Percentiles rank a stretch among this genome's conserved stretches.
Evolutionary conservation across 148 eudicot species (phyloP).

Genomic region (Bassia scoparia): DNA sequence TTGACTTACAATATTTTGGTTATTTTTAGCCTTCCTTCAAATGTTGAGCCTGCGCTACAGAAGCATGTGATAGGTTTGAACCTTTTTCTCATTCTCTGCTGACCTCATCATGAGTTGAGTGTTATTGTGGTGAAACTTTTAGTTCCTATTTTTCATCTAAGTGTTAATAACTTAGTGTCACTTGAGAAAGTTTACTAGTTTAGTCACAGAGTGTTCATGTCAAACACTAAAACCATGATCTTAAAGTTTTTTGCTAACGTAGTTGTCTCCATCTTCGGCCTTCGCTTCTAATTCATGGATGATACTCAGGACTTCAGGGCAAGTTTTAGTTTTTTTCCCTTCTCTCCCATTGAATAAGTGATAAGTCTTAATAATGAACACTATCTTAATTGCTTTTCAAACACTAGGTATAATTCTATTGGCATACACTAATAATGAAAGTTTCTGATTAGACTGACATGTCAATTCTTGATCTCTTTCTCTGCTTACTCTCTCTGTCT

Average conservation of each 20-base stretch:
- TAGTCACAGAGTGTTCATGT: not conserved
- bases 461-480: not conserved
- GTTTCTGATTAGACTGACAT: not conserved
- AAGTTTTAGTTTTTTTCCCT: too few relatives aligned
- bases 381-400: too few relatives aligned
- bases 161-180: not conserved
- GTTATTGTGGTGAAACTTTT: not conserved
- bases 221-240: not conserved
- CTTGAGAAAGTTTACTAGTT: not conserved
- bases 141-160: not conserved
- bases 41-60: conserved; percentile 45
- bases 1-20: conserved; percentile 68
- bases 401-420: not conserved
- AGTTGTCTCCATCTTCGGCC: not conserved
- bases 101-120: not conserved
- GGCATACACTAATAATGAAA: not conserved
- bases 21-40: conserved; percentile 69
- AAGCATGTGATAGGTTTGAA: conserved; percentile 57
- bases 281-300: not conserved
- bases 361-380: too few relatives aligned
- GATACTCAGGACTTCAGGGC: not conserved
- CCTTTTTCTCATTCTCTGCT: not conserved
- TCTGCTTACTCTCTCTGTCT: not conserved
- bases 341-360: too few relatives aligned
- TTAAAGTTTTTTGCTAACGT: not conserved